Evolutionary conservation across 2,329 filamentous ascomycete species (phyloP).

Genomic region (Chalaropsis ovoidea): DNA sequence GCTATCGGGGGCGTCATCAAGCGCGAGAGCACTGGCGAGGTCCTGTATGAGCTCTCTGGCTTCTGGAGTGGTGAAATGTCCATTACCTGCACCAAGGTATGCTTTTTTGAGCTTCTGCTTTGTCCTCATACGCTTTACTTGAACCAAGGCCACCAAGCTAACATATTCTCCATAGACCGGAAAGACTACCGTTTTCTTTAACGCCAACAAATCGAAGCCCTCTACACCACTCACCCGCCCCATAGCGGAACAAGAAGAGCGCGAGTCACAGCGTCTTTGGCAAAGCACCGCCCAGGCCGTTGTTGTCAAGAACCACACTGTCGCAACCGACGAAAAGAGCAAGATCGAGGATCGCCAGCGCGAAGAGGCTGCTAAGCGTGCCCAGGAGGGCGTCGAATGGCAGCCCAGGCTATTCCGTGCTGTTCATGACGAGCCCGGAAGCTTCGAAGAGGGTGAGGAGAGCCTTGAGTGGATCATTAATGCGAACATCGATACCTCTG

Average conservation of each 20-base stretch:
- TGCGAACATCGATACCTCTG: conserved; percentile 62
- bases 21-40: conserved; percentile 74
- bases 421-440: conserved; percentile 60
- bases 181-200: conserved; percentile 80
- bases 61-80: conserved; percentile 93
- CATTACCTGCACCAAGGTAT: conserved; percentile 69
- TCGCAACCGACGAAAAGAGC: conserved; percentile 92
- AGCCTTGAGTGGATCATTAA: conserved; percentile 93
- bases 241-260: conserved; percentile 73
- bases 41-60: conserved; percentile 83
- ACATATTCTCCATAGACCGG: conserved; percentile 52
- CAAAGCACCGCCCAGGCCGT: conserved; percentile 69
- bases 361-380: conserved; percentile 71
- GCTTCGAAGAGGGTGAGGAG: conserved; percentile 69
- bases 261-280: conserved; percentile 88
- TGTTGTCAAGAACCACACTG: conserved; percentile 71
- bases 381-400: conserved; percentile 76
- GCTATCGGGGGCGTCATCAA: conserved; percentile 87
- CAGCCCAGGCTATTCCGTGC: conserved; percentile 72
- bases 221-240: conserved; percentile 64
- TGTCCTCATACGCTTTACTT: background rate
- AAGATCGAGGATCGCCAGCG: conserved; percentile 88
- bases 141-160: background rate
- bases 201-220: conserved; percentile 68
- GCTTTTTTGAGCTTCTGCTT: conserved; percentile 28